Conservation (phyloP, 306 rosid genomes). For the Cucurbita moschata region DNA sequence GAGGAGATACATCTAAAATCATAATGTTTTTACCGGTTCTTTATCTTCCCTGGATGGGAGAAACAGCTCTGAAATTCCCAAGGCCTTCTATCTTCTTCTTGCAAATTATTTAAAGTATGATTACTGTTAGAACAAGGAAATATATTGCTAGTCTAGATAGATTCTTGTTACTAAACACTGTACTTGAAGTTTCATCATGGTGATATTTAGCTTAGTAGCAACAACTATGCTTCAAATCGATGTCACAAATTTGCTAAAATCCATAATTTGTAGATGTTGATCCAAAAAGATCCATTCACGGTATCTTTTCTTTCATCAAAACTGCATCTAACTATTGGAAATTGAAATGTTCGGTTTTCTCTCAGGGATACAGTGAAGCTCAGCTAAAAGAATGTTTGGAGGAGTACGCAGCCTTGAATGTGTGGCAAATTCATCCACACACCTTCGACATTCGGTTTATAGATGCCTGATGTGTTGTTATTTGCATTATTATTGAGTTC, state of each 20-base stretch:
- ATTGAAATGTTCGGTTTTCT: slow-evolving; percentile 4
- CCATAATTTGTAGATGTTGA: not conserved
- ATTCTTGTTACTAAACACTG: not conserved
- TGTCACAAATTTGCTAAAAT: not conserved
- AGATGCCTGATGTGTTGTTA: slow-evolving; percentile 40
- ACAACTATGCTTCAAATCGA: not conserved
- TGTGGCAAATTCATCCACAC: slow-evolving; percentile 94
- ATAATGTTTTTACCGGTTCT: not conserved
- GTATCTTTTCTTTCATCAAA: not conserved
- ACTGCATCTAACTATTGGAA: not conserved
- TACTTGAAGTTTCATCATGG: not conserved
- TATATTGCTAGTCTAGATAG: not conserved
- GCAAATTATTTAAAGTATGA: not conserved
- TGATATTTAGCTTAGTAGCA: not conserved
- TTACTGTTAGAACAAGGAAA: not conserved
- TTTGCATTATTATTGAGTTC: not conserved
- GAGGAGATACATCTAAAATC: not conserved
- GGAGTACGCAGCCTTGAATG: slow-evolving; percentile 94
- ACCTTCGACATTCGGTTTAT: slow-evolving; percentile 85
- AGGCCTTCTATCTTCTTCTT: not conserved
- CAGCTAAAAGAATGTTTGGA: slow-evolving; percentile 88
- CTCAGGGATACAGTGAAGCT: slow-evolving; percentile 96
- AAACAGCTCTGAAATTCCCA: not conserved
- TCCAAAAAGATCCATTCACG: not conserved
- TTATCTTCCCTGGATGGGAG: not conserved